Percentiles rank a stretch among this genome's conserved stretches.
Conservation (phyloP, 176 grass and related monocot species). For the Poa annua region DNA sequence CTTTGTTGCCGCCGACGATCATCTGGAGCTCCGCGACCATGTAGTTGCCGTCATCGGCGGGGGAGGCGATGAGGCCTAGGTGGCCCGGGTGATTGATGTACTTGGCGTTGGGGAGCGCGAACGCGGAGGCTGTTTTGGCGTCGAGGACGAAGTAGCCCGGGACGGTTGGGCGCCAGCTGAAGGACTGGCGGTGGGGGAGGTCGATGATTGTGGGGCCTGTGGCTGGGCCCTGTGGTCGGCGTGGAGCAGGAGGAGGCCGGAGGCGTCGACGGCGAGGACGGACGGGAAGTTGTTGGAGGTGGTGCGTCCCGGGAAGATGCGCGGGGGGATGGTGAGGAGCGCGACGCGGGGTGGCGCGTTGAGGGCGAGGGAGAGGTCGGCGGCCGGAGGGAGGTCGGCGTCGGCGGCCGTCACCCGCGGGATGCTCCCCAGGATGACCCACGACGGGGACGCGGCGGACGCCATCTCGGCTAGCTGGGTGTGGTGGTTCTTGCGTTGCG, state of each 20-base stretch:
- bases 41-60: neutral
- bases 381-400: neutral
- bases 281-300: neutral
- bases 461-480: neutral
- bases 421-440: slow-evolving; percentile 21
- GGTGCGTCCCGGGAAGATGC: neutral
- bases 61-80: neutral
- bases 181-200: neutral
- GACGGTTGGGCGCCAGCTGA: slow-evolving; percentile 8
- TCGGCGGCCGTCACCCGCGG: neutral
- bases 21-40: slow-evolving; percentile 17
- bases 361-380: slow-evolving; percentile 29
- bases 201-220: neutral
- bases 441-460: slow-evolving; percentile 11
- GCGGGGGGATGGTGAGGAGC: slow-evolving; percentile 21
- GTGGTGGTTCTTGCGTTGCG: neutral
- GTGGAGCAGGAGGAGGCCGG: slow-evolving; percentile 29
- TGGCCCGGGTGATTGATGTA: neutral
- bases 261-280: slow-evolving; percentile 31
- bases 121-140: slow-evolving; percentile 6
- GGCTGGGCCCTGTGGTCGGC: neutral
- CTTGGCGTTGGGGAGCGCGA: neutral
- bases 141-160: slow-evolving; percentile 34
- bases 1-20: neutral
- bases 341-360: neutral